These are phyloP conservation scores for Cyberlindnera veronae DNA, from an alignment of 805 yeast genomes.

Conservation along the genomic window DNA sequence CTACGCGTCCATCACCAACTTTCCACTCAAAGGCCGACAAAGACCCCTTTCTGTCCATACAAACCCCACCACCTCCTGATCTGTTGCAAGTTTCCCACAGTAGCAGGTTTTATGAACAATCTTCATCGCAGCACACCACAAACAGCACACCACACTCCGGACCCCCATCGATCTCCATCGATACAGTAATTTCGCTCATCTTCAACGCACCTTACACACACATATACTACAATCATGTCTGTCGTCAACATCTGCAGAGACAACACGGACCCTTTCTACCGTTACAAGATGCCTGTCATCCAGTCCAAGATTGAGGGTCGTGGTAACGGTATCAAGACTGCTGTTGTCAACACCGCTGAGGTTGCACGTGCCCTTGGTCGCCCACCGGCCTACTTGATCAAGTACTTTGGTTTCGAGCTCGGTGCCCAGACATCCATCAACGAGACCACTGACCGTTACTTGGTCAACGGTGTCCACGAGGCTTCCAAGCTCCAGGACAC, in stretches of 20 bases:
- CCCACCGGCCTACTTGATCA: constrained; percentile 88
- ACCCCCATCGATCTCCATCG: background rate
- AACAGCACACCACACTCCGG: background rate
- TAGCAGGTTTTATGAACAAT: background rate
- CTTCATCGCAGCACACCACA: background rate
- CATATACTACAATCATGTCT: constrained; percentile 45
- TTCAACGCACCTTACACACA: background rate
- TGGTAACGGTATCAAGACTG: constrained; percentile 98
- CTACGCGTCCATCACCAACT: too few species aligned
- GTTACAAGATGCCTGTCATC: constrained; percentile 98
- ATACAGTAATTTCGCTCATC: background rate
- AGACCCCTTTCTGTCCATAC: too few species aligned
- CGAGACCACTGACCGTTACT: constrained; percentile 77
- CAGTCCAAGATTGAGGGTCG: constrained; percentile 97
- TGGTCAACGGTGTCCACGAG: constrained; percentile 94
- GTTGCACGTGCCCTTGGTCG: constrained; percentile 93
- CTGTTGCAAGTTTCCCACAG: too few species aligned
- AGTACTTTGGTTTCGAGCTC: constrained; percentile 92
- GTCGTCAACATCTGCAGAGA: constrained; percentile 93
- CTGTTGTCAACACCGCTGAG: constrained; percentile 82
- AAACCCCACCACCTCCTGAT: too few species aligned
- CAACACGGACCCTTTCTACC: constrained; percentile 96
- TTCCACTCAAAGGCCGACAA: too few species aligned
- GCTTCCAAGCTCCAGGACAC: constrained; percentile 87
- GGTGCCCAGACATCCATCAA: constrained; percentile 92